Evolutionary conservation across 805 yeast species (phyloP), one percentile per base, ranked within the genome.

Genomic region (Lipomyces sp.): DNA sequence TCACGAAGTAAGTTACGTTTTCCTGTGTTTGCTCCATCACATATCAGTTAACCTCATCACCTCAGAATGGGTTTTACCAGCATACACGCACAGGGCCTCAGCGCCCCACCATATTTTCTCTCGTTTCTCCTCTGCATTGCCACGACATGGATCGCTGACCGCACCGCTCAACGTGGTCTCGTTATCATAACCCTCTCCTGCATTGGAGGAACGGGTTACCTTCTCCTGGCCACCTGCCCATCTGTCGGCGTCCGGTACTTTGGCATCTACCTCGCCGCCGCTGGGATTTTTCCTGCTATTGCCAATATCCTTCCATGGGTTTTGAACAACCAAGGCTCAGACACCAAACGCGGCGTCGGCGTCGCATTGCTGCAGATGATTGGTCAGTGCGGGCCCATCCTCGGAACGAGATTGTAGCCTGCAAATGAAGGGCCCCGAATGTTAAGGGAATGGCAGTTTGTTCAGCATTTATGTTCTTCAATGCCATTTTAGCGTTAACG

Each of bases 131-230:
- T 48, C 24, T 48, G 53, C 30, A 48, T 48, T 8, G 53, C 30
- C 53, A 15, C 53, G 30, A 48, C 53, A n/a, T 48, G 53, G 53
- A 48, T 48, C 53, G 53, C 53, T 1, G 53, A 48, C 53, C 53
- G 53, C 53, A 48, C 53, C 30, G 8, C 24, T 48, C 53, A 48
- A 48, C 53, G 53, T 13, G 53, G 53, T n/a, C 53, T 48, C 13
- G 53, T 48, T 24, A 48, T 48, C 53, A 13, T 48, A n/a, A 7
- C n/a, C 53, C 33, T 51, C 5, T 51, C 54, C 54, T 51, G 54
- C 30, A 51, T 29, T n/a, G 30, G 54, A 4, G 54, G 42, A 33
- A 48, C 53, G 13, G 54, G 54, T n/a, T 51, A 51, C 30, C 15
- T 51, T 30, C 30, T 51, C 11, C 54, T 51, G 15, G 54, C 54